Evolutionary conservation across 805 yeast species (phyloP).

Genomic region (Suhomyces tanzawaensis): DNA sequence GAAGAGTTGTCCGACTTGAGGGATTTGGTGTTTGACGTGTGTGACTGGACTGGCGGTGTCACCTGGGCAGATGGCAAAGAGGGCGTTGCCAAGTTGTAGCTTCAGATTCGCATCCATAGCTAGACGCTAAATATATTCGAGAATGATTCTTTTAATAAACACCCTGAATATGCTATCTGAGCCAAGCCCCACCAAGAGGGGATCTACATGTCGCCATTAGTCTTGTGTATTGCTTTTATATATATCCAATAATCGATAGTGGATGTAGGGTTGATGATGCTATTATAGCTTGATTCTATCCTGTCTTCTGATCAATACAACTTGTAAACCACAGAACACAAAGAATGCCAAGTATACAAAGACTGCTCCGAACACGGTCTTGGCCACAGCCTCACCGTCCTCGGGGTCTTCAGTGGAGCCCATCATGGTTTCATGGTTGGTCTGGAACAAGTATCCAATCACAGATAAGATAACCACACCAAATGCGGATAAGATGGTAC

Average conservation of each 20-base stretch:
- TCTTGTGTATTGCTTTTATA: no score
- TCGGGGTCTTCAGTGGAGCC: conserved; percentile 90
- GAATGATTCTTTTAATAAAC: no score
- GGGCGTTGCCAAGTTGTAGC: conserved; percentile 52
- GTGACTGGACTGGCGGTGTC: conserved; percentile 69
- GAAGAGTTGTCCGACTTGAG: conserved; percentile 64
- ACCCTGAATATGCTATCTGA: no score
- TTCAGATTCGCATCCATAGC: no score
- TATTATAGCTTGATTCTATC: conserved; percentile 53
- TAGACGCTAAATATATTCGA: no score
- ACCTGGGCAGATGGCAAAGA: conserved; percentile 50
- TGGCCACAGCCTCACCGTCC: conserved; percentile 91
- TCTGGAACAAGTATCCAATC: conserved; percentile 77
- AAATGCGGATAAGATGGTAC: conserved; percentile 89
- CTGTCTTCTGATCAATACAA: conserved; percentile 60
- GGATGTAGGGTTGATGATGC: no score
- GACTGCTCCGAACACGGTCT: conserved; percentile 87
- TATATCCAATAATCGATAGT: no score
- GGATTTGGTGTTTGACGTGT: conserved; percentile 57
- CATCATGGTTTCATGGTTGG: conserved; percentile 85
- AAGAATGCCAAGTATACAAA: conserved; percentile 77
- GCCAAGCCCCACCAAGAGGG: no score
- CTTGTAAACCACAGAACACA: conserved; percentile 87
- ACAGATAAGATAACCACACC: conserved; percentile 85
- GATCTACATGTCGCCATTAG: no score